Base-by-base conservation (phyloP, 345 rosid species). In the Bruguiera parviflora region DNA sequence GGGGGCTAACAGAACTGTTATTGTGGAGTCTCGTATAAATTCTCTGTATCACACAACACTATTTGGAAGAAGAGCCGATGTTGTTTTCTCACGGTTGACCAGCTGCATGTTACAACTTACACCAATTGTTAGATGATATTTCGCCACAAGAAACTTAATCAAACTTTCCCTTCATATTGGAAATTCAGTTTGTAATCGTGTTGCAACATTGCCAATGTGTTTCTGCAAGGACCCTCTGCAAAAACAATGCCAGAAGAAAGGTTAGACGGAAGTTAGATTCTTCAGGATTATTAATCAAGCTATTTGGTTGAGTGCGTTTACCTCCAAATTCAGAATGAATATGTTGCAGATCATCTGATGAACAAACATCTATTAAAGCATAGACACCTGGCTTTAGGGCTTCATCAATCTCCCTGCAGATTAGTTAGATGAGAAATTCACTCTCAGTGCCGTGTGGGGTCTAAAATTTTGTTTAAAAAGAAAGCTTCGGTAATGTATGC, bases 141-240 rank as follows among this genome's bases (percentile, higher is more conserved):
- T 60, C 58, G 32, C 68, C 61, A 31, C 6, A 59, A 37, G 46
- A 46, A 70, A 37, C 64, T 53, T 62, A 20, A 72, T 88, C 81
- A 95, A 64, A 92, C 98, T 83, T 95, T 95, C 68, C 98, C 98
- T 80, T 57, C 84, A 29, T 88, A 92, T 72, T 78, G 88, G 86
- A 92, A 95, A 77, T 90, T 85, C 74, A 79, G 70, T 75, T 85
- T 87, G 84, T 89, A 85, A 70, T 92, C 98, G 58, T 87, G 90
- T 78, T 83, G 92, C 90, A 95, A 74, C 56, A 70, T 64, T 55
- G 92, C 83, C 68, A 95, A 73, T 18, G 86, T 83, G 79, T 81
- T 90, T 70, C 99, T 80, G 86, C 99, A 90, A 64, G 98, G 94
- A 74, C 96, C 96, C 86, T 95, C 99, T 89, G 83, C 84, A 81